phyloP scores from a whole-genome alignment of 2,329 filamentous ascomycete genomes.

The Alternaria triticimaculans region DNA sequence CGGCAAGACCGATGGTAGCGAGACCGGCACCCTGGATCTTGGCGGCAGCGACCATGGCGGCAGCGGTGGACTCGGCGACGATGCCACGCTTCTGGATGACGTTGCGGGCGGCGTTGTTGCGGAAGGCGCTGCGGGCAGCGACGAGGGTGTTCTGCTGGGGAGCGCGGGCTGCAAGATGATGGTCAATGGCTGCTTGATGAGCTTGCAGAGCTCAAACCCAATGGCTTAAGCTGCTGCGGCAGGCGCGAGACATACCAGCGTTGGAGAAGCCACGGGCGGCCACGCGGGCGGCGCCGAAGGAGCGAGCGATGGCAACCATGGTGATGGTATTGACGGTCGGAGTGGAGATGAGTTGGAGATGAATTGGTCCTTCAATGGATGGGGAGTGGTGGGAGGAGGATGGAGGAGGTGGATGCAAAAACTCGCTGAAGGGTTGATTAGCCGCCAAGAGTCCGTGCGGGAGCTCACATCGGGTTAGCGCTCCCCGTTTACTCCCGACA shows the following conservation, averaged over 20 bases:
- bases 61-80: constrained; percentile 52
- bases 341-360: constrained; percentile 50
- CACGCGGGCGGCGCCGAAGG: constrained; percentile 50
- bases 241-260: constrained; percentile 48
- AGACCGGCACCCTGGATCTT: constrained; percentile 54
- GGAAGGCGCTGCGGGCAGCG: constrained; percentile 50
- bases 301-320: constrained; percentile 51
- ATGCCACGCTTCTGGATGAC: constrained; percentile 51
- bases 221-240: constrained; percentile 41
- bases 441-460: constrained; percentile 29
- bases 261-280: constrained; percentile 50
- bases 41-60: constrained; percentile 52
- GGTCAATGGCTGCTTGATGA: constrained; percentile 45
- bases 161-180: constrained; percentile 39
- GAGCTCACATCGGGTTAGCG: constrained; percentile 21
- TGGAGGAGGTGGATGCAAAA: constrained; percentile 33
- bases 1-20: constrained; percentile 89
- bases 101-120: constrained; percentile 50
- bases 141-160: constrained; percentile 48
- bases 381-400: constrained; percentile 34
- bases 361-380: constrained; percentile 47
- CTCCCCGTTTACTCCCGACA: constrained; percentile 19
- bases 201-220: constrained; percentile 31
- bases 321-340: constrained; percentile 43
- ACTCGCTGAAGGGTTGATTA: constrained; percentile 27